Evolutionary conservation across 1,284 basidiomycete species (phyloP), one percentile per base, ranked within the genome.

Genomic region (Kalmanozyma brasiliensis): DNA sequence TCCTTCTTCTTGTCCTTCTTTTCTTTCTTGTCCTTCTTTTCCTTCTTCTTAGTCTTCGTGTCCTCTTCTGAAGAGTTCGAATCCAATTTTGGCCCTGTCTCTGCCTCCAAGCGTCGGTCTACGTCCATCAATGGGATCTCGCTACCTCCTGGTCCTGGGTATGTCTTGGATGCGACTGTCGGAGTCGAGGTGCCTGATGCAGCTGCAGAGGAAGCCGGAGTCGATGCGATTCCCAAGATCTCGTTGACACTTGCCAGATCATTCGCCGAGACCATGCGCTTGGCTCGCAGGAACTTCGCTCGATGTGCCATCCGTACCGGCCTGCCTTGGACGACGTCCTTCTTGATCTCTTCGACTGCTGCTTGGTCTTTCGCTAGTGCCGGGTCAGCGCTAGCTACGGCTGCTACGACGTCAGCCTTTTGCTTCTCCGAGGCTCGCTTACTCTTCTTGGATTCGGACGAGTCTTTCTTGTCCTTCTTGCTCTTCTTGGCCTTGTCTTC

Each of bases 221-320:
- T 62, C 1, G 73, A 62, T 9, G 73, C 62, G 29, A 80, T 79
- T 3, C 78, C 78, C 9, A 80, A 59, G 17, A 80, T 80, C 49
- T 80, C 78, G 41, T 80, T 80, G 63, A 80, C 67, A 43, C 74
- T 73, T 22, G 56, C 51, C 6, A 69, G 53, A 20, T 76, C 74
- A 22, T 51, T 61, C 16, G 70, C 68, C 11, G 65, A 68, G 14
- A 77, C 73, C 69, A 80, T 65, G 20, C 74, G 62, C 48, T 81
- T 81, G 6, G 79, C 79, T 11, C 73, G 70, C n/a, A 79, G 49
- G 52, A 77, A 81, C 52, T 77, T 77, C 37, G 79, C 78, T 36
- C 79, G 73, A 40, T 77, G 74, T 35, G 59, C 66, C 30, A 73
- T 13, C 29, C 70, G 47, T 16, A 71, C 55, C 0, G 62, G 63